Base-by-base conservation (phyloP, 2,329 filamentous ascomycete species). In the Colletotrichum truncatum region DNA sequence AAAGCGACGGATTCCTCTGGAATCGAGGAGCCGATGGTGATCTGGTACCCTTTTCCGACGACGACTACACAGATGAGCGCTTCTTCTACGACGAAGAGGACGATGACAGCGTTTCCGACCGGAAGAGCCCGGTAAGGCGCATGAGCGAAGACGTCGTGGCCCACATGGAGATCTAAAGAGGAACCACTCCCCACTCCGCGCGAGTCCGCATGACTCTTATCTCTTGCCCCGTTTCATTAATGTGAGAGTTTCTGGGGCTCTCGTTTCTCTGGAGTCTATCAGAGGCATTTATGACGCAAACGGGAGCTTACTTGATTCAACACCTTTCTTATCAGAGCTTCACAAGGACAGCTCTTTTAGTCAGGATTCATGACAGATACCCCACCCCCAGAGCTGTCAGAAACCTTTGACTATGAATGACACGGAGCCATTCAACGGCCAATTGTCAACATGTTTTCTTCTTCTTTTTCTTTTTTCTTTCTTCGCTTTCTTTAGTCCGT, bases 81-180 rank as follows among this genome's bases (percentile, higher is more conserved):
- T 77, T 79, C 21, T 80, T 82, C 26, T 80, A 83, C 43, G 77
- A 83, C n/a, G 77, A 80, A 6, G 78, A 78, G 10, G 80, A 83
- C 48, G 77, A 77, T 14, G 80, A 80, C 18, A 78, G 79, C 45
- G 78, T 77, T 9, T 76, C 75, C 57, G 72, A 73, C 34, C 74
- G 70, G 43, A 78, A 77, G 61, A 78, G 79, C 43, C 79, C 80
- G 7, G 80, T 87, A 45, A 81, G 87, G 39, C 83, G 84, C 28
- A 82, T 89, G 74, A 90, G 87, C 69, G 88, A 90, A 74, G 88
- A 91, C 67, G 82, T 90, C 48, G 87, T 86, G 28, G 82, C 83
- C 4, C 80, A 82, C 18, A 90, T 91, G 87, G 88, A 90, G 72
- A 85, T 90, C 70, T 88, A 83, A 75, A 68, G 51, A 52, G 59